Conservation (phyloP, 306 rosid species). For the Canavalia gladiata region DNA sequence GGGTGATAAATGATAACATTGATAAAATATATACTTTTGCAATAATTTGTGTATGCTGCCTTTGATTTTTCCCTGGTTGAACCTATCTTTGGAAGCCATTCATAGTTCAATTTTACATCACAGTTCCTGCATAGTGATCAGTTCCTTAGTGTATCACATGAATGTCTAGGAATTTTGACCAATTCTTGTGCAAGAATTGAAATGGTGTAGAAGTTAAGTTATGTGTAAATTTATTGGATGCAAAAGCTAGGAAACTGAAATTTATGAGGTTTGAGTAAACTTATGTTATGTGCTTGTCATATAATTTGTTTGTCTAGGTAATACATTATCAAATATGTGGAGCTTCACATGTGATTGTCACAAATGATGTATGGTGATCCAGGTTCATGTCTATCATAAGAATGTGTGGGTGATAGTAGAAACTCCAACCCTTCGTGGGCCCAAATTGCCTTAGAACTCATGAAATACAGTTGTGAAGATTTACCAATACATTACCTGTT, state of each 20-base stretch:
- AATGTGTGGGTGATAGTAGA: not conserved
- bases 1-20: not conserved
- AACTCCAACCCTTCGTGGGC: not conserved
- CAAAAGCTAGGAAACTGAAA: not conserved
- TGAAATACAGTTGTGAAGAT: not conserved
- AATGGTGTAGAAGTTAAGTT: not conserved
- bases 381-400: too few relatives aligned
- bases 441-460: not conserved
- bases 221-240: not conserved
- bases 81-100: not conserved
- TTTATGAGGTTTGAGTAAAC: not conserved
- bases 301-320: not conserved
- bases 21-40: too few relatives aligned
- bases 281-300: too few relatives aligned
- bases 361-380: too few relatives aligned
- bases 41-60: not conserved
- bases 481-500: too few relatives aligned
- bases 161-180: slow-evolving; percentile 4
- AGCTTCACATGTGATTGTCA: too few relatives aligned
- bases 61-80: slow-evolving; percentile 12
- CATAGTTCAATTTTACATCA: not conserved
- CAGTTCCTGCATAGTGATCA: slow-evolving; percentile 25
- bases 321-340: too few relatives aligned
- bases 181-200: not conserved
- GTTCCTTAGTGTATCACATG: slow-evolving; percentile 5